These are phyloP conservation scores for Suhomyces kilbournensis DNA, from an alignment of 805 yeast genomes.

Conservation along the genomic window DNA sequence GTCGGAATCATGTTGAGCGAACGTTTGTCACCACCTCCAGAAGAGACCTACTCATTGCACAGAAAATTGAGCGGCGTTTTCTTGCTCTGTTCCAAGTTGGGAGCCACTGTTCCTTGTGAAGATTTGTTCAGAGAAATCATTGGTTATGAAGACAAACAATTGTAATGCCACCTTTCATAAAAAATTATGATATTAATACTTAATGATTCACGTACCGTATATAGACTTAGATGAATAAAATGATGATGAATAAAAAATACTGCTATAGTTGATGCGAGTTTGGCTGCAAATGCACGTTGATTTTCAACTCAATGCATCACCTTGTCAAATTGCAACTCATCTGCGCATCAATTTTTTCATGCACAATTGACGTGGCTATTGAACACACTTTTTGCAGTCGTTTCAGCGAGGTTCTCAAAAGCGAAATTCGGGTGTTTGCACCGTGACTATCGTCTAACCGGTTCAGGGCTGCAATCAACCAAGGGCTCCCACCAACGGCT, in stretches of 20 bases:
- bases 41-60: constrained; percentile 95
- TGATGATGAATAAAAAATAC: not conserved
- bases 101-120: constrained; percentile 80
- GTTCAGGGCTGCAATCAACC: not conserved
- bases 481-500: not conserved
- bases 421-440: no score
- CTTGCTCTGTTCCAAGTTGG: constrained; percentile 78
- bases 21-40: constrained; percentile 95
- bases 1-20: constrained; percentile 88
- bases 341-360: not conserved
- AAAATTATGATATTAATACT: not conserved
- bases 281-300: no score
- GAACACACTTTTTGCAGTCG: not conserved
- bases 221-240: not conserved
- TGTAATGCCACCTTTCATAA: not conserved
- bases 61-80: constrained; percentile 94
- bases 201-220: constrained; percentile 4
- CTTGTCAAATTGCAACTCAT: not conserved
- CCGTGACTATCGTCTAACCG: not conserved
- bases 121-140: constrained; percentile 73
- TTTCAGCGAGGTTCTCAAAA: not conserved
- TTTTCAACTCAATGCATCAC: not conserved
- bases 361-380: not conserved
- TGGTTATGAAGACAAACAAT: constrained; percentile 38
- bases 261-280: not conserved